Evolutionary conservation across 345 rosid species (phyloP).

Genomic region (Erodium maritimum): DNA sequence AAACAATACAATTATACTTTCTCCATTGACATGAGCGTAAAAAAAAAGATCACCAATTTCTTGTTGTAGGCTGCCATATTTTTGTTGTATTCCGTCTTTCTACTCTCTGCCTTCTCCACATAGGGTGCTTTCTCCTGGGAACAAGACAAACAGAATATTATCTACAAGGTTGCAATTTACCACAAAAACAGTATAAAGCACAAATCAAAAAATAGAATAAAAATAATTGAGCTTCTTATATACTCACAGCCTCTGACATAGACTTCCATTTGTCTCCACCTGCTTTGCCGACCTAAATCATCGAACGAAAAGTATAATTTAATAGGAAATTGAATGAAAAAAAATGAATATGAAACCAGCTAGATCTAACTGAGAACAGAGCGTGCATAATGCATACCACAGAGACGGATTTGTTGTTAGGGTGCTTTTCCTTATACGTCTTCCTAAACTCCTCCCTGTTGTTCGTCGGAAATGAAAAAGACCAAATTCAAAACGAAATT

Average conservation of each 20-base stretch:
- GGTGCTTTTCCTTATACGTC: conserved; percentile 52
- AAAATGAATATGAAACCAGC: neutral
- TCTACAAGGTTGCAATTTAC: too few relatives aligned
- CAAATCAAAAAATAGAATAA: too few relatives aligned
- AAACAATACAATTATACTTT: too few relatives aligned
- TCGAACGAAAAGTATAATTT: too few relatives aligned
- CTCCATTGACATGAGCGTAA: too few relatives aligned
- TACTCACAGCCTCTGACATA: conserved; percentile 48
- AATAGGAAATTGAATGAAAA: too few relatives aligned
- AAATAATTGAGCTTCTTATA: neutral
- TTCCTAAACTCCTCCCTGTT: conserved; percentile 66
- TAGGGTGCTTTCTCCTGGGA: conserved; percentile 61
- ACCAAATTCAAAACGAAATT: neutral
- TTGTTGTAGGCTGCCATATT: conserved; percentile 50
- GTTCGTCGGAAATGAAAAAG: neutral
- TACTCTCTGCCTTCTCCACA: conserved; percentile 40
- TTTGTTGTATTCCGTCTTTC: conserved; percentile 55
- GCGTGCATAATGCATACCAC: conserved; percentile 51
- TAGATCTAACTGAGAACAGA: too few relatives aligned
- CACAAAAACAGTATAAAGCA: too few relatives aligned
- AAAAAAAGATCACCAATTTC: conserved; percentile 28
- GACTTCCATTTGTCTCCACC: conserved; percentile 74
- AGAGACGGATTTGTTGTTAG: conserved; percentile 76
- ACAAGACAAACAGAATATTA: too few relatives aligned
- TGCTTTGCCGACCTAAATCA: conserved; percentile 65